A percentile compares a stretch with the other conserved stretches of the same genome.
phyloP scores from a whole-genome alignment of 345 rosid genomes.

The Acer negundo region DNA sequence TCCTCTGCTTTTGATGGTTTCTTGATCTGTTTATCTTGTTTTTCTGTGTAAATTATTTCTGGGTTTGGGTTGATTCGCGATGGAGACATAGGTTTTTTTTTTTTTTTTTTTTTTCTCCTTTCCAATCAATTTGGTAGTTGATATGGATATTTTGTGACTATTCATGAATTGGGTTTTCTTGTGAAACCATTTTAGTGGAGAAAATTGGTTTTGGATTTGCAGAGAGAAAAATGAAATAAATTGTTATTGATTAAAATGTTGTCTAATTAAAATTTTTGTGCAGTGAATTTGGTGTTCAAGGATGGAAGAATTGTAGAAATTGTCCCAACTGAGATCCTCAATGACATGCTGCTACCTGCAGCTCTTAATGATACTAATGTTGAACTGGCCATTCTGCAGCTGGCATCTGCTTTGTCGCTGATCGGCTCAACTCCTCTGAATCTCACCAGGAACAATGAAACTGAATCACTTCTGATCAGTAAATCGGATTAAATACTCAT shows the following conservation, averaged over 20 bases:
- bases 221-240: background rate
- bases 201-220: background rate
- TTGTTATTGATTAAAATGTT: background rate
- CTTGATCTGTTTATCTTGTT: background rate
- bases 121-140: too few relatives aligned
- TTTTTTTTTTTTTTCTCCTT: too few relatives aligned
- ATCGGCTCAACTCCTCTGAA: constrained; percentile 22
- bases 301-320: constrained; percentile 27
- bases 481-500: constrained; percentile 4
- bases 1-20: background rate
- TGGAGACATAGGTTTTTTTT: background rate
- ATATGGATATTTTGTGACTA: too few relatives aligned
- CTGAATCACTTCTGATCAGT: background rate
- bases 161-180: background rate
- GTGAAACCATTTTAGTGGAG: background rate
- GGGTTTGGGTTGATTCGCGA: background rate
- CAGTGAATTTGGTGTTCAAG: constrained; percentile 33
- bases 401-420: constrained; percentile 17
- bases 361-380: constrained; percentile 2
- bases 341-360: background rate
- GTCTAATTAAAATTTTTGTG: constrained; percentile 7
- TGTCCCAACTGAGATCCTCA: constrained; percentile 5
- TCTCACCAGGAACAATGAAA: background rate
- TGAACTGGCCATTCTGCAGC: constrained; percentile 26
- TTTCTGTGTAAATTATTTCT: background rate